Evolutionary conservation across 2,329 filamentous ascomycete genomes (phyloP), one percentile per base, ranked within the genome.

Genomic region (Akanthomyces uredinophilus): DNA sequence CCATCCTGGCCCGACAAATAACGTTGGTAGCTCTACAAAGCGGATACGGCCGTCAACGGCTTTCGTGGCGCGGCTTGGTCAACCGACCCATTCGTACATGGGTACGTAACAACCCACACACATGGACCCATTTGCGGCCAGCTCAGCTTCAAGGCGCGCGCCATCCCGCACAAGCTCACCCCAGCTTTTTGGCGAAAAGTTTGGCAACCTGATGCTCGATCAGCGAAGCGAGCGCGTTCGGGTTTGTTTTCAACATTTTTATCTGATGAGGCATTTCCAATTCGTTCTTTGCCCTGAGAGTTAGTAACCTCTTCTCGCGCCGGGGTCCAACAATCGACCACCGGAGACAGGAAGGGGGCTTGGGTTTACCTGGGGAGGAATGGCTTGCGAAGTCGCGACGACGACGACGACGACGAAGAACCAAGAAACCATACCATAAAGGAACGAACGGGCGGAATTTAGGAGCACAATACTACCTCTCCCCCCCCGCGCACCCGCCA

Each of bases 401-500:
- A 44, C 52, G 29, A 50, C 44, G 29, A 22, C 16, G 27, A 47
- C 22, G 50, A 54, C 50, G 39, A 60, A 35, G n/a, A 32, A 54
- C 16, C 18, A 20, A 29, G 4, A 24, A 24, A 18, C 18, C 27
- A 50, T 20, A 22, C 29, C n/a, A 29, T 37, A 56, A 6, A 51
- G 2, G 16, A 22, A 51, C 24, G 14, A 10, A 14, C 2, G 14
- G 14, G 60, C 14, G 13, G 11, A 16, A 11, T 29, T 20, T 32
- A 59, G 32, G 32, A 39, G 22, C 16, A 32, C 27, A 14, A 20
- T 24, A 27, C 4, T 22, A 41, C 18, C 37, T 35, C 18, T 24
- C 6, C 24, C 37, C 37, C 18, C 35, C 47, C 18, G 54, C 51
- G 22, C 39, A 62, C 63, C 65, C 32, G 54, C 68, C 70, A 84